Conservation (phyloP, 208 protist species). For the Angomonas deanei region DNA sequence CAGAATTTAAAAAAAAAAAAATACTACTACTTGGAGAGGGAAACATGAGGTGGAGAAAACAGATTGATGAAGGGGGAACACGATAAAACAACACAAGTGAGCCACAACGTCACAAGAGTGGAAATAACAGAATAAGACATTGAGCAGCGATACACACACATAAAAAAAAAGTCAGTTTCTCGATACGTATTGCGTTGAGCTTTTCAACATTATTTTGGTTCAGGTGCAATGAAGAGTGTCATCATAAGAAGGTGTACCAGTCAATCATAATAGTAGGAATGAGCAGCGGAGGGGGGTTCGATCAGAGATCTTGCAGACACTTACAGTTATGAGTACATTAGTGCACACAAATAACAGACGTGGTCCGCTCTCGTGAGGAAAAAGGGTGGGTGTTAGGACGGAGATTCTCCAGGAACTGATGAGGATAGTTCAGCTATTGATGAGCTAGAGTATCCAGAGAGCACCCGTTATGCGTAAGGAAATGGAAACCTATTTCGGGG, state of each 20-base stretch:
- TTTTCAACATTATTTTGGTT: constrained; percentile 7
- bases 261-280: not conserved
- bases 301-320: constrained; percentile 18
- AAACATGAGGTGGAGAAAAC: constrained; percentile 1
- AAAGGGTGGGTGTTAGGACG: not conserved
- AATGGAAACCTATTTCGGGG: not conserved
- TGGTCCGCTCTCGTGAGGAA: constrained; percentile 13
- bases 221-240: constrained; percentile 8
- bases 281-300: not conserved
- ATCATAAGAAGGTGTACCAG: not conserved
- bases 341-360: constrained; percentile 21
- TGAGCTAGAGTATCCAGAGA: constrained; percentile 30
- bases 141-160: not conserved
- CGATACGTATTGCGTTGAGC: constrained; percentile 29
- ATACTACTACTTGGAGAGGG: constrained; percentile 5
- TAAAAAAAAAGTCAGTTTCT: constrained; percentile 15
- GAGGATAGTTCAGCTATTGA: constrained; percentile 25
- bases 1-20: constrained; percentile 5
- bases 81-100: not conserved
- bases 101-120: not conserved
- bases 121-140: not conserved
- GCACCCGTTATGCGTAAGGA: constrained; percentile 16
- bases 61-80: not conserved
- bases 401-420: constrained; percentile 38
- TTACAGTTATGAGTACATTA: constrained; percentile 22